phyloP scores from a whole-genome alignment of 352 stramenopile genomes.

The Thraustochytrium striatum region DNA sequence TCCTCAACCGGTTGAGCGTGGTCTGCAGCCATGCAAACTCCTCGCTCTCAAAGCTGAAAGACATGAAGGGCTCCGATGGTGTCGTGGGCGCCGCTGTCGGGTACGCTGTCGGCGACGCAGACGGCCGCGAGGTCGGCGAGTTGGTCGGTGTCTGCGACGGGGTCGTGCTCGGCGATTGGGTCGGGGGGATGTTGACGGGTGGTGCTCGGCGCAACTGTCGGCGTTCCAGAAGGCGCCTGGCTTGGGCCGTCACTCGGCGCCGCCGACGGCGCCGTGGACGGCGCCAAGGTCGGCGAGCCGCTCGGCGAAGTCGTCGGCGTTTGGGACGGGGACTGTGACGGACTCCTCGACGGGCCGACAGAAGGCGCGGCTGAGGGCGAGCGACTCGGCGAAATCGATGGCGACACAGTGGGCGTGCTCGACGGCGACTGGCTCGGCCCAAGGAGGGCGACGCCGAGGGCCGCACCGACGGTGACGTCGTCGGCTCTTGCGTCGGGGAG shows the following conservation, averaged over 20 bases:
- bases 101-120: neutral
- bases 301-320: neutral
- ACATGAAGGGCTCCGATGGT: slow-evolving; percentile 8
- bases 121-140: slow-evolving; percentile 1
- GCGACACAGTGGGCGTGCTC: neutral
- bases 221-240: neutral
- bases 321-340: neutral
- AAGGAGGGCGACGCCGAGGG: no score
- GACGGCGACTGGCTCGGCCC: no score
- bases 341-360: neutral
- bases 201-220: neutral
- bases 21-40: neutral
- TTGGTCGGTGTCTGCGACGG: neutral
- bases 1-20: neutral
- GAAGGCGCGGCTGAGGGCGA: neutral
- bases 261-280: neutral
- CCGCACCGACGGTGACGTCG: neutral
- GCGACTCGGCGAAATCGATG: neutral
- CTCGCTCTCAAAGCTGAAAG: neutral
- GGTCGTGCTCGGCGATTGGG: neutral
- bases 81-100: slow-evolving; percentile 1
- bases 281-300: neutral
- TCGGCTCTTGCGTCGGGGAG: neutral
- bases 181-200: no score
- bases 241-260: slow-evolving; percentile 9